These are phyloP conservation scores for Candida corydali DNA, from an alignment of 805 yeast species.

Conservation along the genomic window DNA sequence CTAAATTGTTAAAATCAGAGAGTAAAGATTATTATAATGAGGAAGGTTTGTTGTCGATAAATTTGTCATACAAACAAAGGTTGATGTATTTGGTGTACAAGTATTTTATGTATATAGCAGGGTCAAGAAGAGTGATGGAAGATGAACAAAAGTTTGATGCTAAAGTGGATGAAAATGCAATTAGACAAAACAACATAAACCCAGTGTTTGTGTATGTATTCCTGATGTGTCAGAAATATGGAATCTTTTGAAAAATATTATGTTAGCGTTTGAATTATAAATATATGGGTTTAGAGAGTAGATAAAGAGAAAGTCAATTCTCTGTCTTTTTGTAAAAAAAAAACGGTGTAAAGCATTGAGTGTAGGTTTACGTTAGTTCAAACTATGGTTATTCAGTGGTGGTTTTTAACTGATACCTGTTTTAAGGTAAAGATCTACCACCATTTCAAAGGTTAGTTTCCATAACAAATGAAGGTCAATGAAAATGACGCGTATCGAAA, in stretches of 20 bases:
- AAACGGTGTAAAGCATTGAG: too few species aligned
- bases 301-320: too few species aligned
- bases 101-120: slow-evolving; percentile 10
- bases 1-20: slow-evolving; percentile 1
- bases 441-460: too few species aligned
- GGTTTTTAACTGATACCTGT: too few species aligned
- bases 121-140: slow-evolving; percentile 12
- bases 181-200: slow-evolving; percentile 10
- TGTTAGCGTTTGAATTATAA: too few species aligned
- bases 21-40: slow-evolving; percentile 5
- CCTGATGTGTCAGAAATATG: slow-evolving; percentile 19
- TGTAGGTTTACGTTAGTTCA: too few species aligned
- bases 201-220: slow-evolving; percentile 16
- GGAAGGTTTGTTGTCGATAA: slow-evolving; percentile 8
- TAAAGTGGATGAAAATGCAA: slow-evolving; percentile 17
- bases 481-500: too few species aligned
- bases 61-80: slow-evolving; percentile 14
- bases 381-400: too few species aligned
- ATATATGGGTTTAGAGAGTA: too few species aligned
- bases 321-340: too few species aligned
- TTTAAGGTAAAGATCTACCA: too few species aligned
- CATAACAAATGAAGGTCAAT: too few species aligned
- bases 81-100: slow-evolving; percentile 11
- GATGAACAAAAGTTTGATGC: slow-evolving; percentile 17
- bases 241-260: slow-evolving; percentile 15